Base-by-base conservation (phyloP, 495 filamentous ascomycete genomes). In the Parachaetomium inaequale region DNA sequence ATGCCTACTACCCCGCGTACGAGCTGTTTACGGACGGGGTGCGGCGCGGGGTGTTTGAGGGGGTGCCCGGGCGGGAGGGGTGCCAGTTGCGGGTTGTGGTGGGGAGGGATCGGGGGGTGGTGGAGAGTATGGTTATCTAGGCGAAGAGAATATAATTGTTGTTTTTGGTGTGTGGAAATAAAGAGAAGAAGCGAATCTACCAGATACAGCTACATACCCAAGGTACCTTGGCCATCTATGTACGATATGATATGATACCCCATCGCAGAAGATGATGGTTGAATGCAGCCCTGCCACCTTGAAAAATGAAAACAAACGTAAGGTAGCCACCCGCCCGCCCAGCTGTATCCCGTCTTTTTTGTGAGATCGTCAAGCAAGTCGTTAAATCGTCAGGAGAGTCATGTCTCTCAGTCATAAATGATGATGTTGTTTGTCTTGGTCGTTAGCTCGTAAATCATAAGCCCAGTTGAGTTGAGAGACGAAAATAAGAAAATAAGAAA, bases 21-120 rank as follows among this genome's bases (percentile, higher is more conserved):
- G 85, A 95, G 71, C 79, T 95, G 17, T 93, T 85, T 74, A 84
- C 83, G n/a, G 84, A 88, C 28, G 79, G 76, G 12, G 69, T 95
- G 60, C 82, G 89, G 58, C 61, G 73, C 14, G 90, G 90, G 7
- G 77, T 84, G 7, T 88, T 92, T 67, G 72, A 71, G 49, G 74
- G 74, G 14, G 52, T 31, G 26, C 55, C 52, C 3, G 36, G 15
- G 66, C 81, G 68, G 55, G 52, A 61, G 38, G 83, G 82, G 61
- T 76, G 81, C 55, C 89, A 93, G 72, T 75, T 95, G 62, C 80
- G 88, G 55, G 69, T 95, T 50, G 79, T 92, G 17, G 83, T 93
- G n/a, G 82, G 85, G 59, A 81, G 81, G 70, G 82, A 87, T 65
- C 79, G 91, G 66, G 82, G 73, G 64, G 86, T 90, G 12, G 76